phyloP scores from a whole-genome alignment of 352 stramenopile genomes.

The Pythium rhizo-oryzae region DNA sequence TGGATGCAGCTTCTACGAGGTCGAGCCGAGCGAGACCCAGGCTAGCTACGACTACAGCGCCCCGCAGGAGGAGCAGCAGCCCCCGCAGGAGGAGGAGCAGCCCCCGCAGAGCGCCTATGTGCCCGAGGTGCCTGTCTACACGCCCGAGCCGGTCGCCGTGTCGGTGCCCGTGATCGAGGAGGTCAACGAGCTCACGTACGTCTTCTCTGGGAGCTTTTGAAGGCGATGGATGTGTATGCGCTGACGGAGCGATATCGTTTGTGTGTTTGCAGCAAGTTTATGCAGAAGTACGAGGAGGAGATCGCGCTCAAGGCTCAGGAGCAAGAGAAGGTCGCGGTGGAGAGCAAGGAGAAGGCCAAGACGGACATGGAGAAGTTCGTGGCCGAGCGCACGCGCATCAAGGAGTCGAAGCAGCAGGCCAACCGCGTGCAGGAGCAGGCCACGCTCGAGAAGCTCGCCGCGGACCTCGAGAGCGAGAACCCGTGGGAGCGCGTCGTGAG shows the following conservation, averaged over 20 bases:
- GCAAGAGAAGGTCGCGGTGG: slow-evolving; percentile 73
- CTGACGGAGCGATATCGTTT: not conserved
- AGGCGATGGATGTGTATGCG: not conserved
- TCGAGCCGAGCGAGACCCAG: slow-evolving; percentile 38
- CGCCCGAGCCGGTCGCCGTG: slow-evolving; percentile 21
- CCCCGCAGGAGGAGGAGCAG: not conserved
- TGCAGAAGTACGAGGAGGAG: slow-evolving; percentile 69
- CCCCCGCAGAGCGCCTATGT: not conserved
- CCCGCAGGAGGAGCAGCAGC: slow-evolving; percentile 17
- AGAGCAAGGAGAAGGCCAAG: slow-evolving; percentile 73
- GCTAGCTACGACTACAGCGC: slow-evolving; percentile 32
- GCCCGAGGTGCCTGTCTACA: slow-evolving; percentile 21
- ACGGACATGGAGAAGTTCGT: slow-evolving; percentile 82
- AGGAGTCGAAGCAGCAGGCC: slow-evolving; percentile 91
- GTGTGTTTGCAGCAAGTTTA: slow-evolving; percentile 55
- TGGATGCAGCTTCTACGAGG: slow-evolving; percentile 63
- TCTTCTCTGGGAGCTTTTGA: no score
- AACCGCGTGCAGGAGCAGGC: slow-evolving; percentile 94
- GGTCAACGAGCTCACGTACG: slow-evolving; percentile 78
- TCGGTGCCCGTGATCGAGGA: slow-evolving; percentile 57
- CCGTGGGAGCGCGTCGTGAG: slow-evolving; percentile 94
- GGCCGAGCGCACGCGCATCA: slow-evolving; percentile 79
- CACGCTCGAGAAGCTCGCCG: slow-evolving; percentile 94
- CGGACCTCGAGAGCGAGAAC: slow-evolving; percentile 94
- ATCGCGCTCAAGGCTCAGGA: slow-evolving; percentile 67